Percentiles rank a stretch among this genome's conserved stretches.
Conservation (phyloP, 1,284 basidiomycete genomes). For the Malassezia furfur region DNA sequence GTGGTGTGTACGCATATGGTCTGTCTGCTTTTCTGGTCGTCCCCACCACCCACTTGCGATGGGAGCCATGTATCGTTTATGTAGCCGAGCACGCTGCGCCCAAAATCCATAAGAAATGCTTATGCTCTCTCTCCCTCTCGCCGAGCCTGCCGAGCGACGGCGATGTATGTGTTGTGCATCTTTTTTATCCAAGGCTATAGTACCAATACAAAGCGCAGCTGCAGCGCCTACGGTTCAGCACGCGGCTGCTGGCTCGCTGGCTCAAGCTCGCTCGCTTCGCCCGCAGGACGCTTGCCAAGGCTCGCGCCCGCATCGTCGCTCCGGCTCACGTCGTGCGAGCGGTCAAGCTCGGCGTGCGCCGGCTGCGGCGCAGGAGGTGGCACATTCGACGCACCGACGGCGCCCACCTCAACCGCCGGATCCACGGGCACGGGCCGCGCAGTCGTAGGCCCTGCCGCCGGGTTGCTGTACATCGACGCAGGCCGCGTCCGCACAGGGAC, state of each 20-base stretch:
- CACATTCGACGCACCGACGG: not conserved
- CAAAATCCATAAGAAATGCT: constrained; percentile 6
- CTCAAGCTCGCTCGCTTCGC: no score
- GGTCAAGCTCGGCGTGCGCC: no score
- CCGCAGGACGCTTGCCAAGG: no score
- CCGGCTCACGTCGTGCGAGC: no score
- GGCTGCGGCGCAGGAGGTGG: not conserved
- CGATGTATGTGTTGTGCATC: no score
- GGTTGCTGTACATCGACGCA: not conserved
- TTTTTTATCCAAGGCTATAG: no score
- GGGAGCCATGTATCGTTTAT: constrained; percentile 8
- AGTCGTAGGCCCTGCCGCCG: not conserved
- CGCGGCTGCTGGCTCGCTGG: no score
- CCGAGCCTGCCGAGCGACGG: no score
- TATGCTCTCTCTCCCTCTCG: not conserved
- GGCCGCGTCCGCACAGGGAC: not conserved
- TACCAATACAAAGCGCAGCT: no score
- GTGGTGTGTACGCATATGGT: not conserved
- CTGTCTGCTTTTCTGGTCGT: not conserved
- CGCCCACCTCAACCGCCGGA: not conserved
- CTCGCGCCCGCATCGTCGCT: no score
- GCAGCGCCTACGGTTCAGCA: no score
- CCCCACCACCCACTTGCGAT: not conserved
- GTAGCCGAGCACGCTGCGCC: constrained; percentile 6
- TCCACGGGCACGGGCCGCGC: not conserved